Evolutionary conservation across 768 basidiomycete genomes (phyloP).

Genomic region (Pholiota molesta): DNA sequence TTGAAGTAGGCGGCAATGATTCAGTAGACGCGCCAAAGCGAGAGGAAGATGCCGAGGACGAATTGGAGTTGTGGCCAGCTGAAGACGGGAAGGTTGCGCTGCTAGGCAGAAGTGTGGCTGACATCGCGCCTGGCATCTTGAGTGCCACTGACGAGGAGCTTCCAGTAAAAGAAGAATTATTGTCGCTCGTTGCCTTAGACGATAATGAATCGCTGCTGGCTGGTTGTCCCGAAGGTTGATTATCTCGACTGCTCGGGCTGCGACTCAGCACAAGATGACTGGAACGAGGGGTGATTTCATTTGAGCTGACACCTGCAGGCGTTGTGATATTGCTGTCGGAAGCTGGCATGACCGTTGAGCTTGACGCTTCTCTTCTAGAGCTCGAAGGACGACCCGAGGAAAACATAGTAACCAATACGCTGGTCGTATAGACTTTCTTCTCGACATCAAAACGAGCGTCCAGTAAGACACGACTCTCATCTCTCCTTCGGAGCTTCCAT

Average conservation of each 20-base stretch:
- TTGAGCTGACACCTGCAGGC: not conserved
- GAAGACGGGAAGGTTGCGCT: constrained; percentile 15
- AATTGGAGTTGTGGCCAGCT: not conserved
- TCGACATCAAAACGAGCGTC: constrained; percentile 54
- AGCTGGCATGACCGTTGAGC: constrained; percentile 17
- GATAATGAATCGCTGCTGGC: constrained; percentile 14
- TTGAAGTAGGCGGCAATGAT: not conserved
- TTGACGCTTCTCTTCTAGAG: constrained; percentile 22
- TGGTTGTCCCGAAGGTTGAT: constrained; percentile 15
- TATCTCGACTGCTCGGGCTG: constrained; percentile 20
- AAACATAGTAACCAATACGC: constrained; percentile 49
- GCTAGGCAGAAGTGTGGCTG: constrained; percentile 12
- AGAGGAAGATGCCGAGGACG: not conserved
- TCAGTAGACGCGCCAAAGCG: not conserved
- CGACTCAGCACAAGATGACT: constrained; percentile 39
- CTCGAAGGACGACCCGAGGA: not conserved
- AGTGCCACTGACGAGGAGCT: constrained; percentile 3
- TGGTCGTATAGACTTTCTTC: constrained; percentile 52
- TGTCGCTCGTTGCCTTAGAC: not conserved
- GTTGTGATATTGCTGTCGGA: constrained; percentile 10
- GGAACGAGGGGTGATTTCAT: constrained; percentile 38
- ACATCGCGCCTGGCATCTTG: constrained; percentile 28
- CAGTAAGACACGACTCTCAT: constrained; percentile 61
- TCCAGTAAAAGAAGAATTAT: not conserved
- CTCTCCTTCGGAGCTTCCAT: constrained; percentile 66